Evolutionary conservation across 306 rosid species (phyloP).

Genomic region (Betula pendula): DNA sequence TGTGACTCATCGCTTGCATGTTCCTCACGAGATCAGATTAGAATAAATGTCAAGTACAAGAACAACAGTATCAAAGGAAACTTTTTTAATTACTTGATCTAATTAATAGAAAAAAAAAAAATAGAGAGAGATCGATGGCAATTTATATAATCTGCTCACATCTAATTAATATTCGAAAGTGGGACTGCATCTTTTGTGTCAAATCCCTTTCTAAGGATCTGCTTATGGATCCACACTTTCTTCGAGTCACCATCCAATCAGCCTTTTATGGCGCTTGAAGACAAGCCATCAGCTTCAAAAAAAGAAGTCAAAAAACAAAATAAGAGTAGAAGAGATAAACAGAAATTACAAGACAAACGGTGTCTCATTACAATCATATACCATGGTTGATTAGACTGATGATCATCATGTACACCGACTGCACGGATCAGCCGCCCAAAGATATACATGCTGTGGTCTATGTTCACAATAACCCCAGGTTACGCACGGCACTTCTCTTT

Average conservation of each 20-base stretch:
- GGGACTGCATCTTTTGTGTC: conserved; percentile 42
- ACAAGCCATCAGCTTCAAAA: conserved; percentile 44
- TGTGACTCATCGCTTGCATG: too few species aligned
- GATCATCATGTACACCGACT: conserved; percentile 46
- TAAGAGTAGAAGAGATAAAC: conserved; percentile 34
- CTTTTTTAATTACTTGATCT: too few species aligned
- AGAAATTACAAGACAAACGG: conserved; percentile 32
- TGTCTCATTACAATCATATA: conserved; percentile 34
- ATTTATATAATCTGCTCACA: neutral
- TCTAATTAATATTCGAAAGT: neutral
- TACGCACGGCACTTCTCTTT: neutral
- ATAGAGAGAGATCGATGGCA: neutral
- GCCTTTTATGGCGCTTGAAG: conserved; percentile 57
- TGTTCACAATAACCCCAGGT: conserved; percentile 13
- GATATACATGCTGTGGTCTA: conserved; percentile 4
- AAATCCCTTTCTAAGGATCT: conserved; percentile 75
- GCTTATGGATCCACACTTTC: conserved; percentile 49
- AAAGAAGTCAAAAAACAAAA: conserved; percentile 49
- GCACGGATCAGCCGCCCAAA: conserved; percentile 47
- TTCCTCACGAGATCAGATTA: neutral
- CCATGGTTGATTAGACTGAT: conserved; percentile 49
- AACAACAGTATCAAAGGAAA: too few species aligned
- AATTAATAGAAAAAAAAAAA: neutral
- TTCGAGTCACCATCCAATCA: conserved; percentile 60
- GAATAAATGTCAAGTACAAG: neutral